Evolutionary conservation across 179 eudicot species (phyloP).

Genomic region (Heliamphora ciliata): DNA sequence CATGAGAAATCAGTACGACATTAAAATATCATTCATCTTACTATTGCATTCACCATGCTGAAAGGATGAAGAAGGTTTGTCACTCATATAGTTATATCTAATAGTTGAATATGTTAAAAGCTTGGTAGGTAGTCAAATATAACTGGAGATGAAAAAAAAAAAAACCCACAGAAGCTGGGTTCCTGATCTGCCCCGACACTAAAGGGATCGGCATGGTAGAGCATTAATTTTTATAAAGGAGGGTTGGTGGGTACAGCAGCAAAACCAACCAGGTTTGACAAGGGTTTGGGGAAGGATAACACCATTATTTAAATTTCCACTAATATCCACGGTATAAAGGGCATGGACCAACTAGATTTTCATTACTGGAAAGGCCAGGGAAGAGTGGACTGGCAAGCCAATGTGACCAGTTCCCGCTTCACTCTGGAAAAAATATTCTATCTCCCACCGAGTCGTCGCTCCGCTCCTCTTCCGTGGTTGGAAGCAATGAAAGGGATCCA

Average conservation of each 20-base stretch:
- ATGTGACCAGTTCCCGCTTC: no score
- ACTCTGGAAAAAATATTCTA: no score
- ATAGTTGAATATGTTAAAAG: background rate
- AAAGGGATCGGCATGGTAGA: background rate
- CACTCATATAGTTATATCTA: background rate
- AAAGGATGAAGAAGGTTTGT: background rate
- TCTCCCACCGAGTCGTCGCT: no score
- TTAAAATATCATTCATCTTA: background rate
- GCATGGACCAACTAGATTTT: no score
- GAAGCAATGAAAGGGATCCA: no score
- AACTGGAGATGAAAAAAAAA: background rate
- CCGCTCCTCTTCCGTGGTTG: no score
- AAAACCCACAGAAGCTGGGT: background rate
- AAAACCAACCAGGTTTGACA: background rate
- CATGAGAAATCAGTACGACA: constrained; percentile 10
- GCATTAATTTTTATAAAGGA: background rate
- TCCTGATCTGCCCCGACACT: background rate
- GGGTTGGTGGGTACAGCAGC: background rate
- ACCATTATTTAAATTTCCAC: no score
- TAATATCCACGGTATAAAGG: no score
- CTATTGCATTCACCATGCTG: background rate
- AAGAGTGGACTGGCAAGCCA: no score
- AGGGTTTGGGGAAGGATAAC: no score
- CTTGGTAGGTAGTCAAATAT: background rate
- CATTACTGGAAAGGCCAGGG: no score